Percentiles rank a stretch among this genome's conserved stretches.
Conservation (phyloP, 2,329 filamentous ascomycete species). For the Diaporthe longicolla region DNA sequence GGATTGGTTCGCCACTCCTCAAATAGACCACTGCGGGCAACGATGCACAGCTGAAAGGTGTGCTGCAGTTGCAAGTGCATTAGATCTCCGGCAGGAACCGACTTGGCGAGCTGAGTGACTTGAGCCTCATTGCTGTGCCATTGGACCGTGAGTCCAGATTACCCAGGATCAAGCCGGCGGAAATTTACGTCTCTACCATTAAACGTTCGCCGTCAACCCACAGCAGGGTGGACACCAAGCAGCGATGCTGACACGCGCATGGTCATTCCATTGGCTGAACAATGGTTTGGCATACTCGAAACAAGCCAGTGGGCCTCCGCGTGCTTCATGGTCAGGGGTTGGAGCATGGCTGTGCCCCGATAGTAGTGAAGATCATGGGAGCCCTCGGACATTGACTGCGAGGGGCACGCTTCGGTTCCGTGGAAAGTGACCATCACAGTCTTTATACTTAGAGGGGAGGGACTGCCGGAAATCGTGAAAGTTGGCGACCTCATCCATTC, state of each 20-base stretch:
- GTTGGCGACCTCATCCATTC: neutral
- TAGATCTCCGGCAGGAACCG: constrained; percentile 8
- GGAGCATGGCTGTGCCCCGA: constrained; percentile 20
- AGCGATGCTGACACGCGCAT: constrained; percentile 29
- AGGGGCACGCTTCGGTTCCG: constrained; percentile 1
- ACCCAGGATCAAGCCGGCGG: constrained; percentile 28
- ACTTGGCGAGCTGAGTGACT: constrained; percentile 6
- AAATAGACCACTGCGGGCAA: constrained; percentile 5
- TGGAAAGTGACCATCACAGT: neutral
- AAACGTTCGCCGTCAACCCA: constrained; percentile 18
- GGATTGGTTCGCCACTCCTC: constrained; percentile 15
- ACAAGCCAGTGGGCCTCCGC: constrained; percentile 30
- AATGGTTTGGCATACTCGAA: constrained; percentile 10
- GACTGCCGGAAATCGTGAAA: constrained; percentile 3
- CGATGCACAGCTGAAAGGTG: constrained; percentile 2
- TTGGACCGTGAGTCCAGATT: constrained; percentile 27
- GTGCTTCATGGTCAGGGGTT: constrained; percentile 28
- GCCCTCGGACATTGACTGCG: constrained; percentile 13
- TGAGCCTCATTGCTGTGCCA: constrained; percentile 22
- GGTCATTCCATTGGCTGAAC: constrained; percentile 3
- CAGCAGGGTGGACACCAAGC: constrained; percentile 9
- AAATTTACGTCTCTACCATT: constrained; percentile 26
- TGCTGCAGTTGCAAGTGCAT: constrained; percentile 5
- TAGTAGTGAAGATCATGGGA: constrained; percentile 3
- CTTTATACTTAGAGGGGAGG: constrained; percentile 9